phyloP scores from a whole-genome alignment of 495 filamentous ascomycete species.

The Apiosordaria backusii region DNA sequence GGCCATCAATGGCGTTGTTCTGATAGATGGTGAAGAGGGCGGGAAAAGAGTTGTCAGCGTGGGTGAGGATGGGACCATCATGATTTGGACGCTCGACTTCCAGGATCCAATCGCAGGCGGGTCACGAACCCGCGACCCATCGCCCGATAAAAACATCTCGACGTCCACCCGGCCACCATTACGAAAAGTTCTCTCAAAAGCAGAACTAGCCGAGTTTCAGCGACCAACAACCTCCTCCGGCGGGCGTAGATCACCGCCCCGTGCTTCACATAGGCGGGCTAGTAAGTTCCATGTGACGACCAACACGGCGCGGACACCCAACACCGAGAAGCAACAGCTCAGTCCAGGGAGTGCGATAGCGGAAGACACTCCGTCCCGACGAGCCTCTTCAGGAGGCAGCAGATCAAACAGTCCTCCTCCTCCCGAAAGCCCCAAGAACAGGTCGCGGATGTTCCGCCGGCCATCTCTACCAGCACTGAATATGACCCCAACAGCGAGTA shows the following conservation, averaged over 20 bases:
- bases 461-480: slow-evolving; percentile 59
- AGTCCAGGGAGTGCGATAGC: slow-evolving; percentile 30
- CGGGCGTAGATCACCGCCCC: slow-evolving; percentile 61
- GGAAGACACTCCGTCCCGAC: slow-evolving; percentile 41
- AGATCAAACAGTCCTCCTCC: slow-evolving; percentile 40
- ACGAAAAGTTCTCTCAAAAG: slow-evolving; percentile 68
- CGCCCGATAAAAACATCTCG: slow-evolving; percentile 49
- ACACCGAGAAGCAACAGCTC: slow-evolving; percentile 24
- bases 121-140: slow-evolving; percentile 40
- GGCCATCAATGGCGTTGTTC: slow-evolving; percentile 75
- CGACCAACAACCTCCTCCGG: slow-evolving; percentile 56
- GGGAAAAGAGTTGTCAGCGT: slow-evolving; percentile 64
- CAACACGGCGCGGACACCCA: slow-evolving; percentile 34
- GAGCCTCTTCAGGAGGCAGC: slow-evolving; percentile 35
- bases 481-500: slow-evolving; percentile 49
- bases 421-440: slow-evolving; percentile 42
- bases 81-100: slow-evolving; percentile 70
- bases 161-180: slow-evolving; percentile 61
- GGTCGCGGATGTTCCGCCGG: slow-evolving; percentile 40
- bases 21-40: slow-evolving; percentile 58
- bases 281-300: slow-evolving; percentile 37
- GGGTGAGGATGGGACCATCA: slow-evolving; percentile 79
- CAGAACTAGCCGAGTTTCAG: slow-evolving; percentile 74
- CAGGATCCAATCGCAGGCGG: slow-evolving; percentile 31
- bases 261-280: slow-evolving; percentile 42